phyloP scores from a whole-genome alignment of 805 yeast genomes.

The Candida pseudofarinosa region DNA sequence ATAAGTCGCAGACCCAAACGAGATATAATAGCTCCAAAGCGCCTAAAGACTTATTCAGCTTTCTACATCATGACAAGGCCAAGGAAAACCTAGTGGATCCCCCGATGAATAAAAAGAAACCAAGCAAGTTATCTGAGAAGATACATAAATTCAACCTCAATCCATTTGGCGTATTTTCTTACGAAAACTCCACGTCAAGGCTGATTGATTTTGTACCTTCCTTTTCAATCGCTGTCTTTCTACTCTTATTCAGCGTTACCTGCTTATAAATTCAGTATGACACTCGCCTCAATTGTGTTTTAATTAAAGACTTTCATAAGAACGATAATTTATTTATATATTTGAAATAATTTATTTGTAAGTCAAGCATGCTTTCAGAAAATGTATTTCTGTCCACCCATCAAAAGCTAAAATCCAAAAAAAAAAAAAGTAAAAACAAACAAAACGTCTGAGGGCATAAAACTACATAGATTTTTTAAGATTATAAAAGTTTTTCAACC shows the following conservation, averaged over 20 bases:
- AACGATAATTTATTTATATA: not conserved
- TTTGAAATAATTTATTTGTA: no score
- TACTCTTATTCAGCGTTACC: not conserved
- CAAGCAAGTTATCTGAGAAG: not conserved
- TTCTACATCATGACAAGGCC: not conserved
- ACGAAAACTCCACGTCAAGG: not conserved
- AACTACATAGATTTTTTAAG: not conserved
- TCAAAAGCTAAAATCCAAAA: not conserved
- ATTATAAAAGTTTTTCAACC: no score
- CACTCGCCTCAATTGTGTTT: not conserved
- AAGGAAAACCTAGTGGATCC: not conserved
- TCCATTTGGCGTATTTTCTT: not conserved
- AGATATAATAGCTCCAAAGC: not conserved
- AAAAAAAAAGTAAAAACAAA: not conserved
- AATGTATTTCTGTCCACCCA: no score
- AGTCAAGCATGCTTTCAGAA: no score
- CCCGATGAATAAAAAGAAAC: not conserved
- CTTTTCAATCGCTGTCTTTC: not conserved
- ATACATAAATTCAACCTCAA: not conserved
- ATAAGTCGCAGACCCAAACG: not conserved
- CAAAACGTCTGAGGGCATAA: conserved; percentile 1
- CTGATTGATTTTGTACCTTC: not conserved
- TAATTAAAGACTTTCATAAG: not conserved
- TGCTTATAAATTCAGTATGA: not conserved
- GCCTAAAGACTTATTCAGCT: not conserved